Evolutionary conservation across 352 stramenopile species (phyloP), one percentile per base, ranked within the genome.

Genomic region (Globisporangium perplexum): DNA sequence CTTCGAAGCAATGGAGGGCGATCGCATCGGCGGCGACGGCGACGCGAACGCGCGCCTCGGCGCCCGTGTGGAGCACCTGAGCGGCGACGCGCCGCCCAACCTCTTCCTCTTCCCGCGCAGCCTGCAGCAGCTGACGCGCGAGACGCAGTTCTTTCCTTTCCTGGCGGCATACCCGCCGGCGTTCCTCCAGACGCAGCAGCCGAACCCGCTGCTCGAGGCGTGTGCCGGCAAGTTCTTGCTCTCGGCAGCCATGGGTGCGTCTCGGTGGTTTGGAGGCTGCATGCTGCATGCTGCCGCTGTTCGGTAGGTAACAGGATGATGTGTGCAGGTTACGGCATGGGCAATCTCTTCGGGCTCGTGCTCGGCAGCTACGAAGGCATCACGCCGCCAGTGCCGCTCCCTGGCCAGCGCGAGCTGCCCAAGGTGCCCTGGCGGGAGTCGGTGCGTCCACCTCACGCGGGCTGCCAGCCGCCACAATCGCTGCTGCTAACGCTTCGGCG

Each of bases 291-390:
- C 28, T 31, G 28, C 7, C n/a, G n/a, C n/a, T n/a, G n/a, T n/a
- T n/a, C n/a, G n/a, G n/a, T n/a, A n/a, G n/a, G n/a, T n/a, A n/a
- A n/a, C n/a, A n/a, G n/a, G n/a, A n/a, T n/a, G n/a, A n/a, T n/a
- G n/a, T n/a, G n/a, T n/a, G n/a, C 11, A 93, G 83, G 83, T 0
- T 93, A 90, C 58, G 72, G 66, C 14, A 89, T 93, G 75, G 83
- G 83, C 50, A 88, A 88, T 47, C 47, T 87, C 3, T 91, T 93
- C 51, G 83, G 83, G 7, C 60, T 88, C 1, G 74, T 93, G 47
- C 64, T 93, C 47, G 82, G 83, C 51, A 91, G 80, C 59, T 93
- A 93, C 65, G 83, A 93, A 74, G 77, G 80, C 31, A 93, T 93
- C 62, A 90, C 83, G 46, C 83, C 83, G 22, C 83, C 83, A 4